phyloP scores from a whole-genome alignment of 208 protist species.

The Blastocrithidia nonstop region DNA sequence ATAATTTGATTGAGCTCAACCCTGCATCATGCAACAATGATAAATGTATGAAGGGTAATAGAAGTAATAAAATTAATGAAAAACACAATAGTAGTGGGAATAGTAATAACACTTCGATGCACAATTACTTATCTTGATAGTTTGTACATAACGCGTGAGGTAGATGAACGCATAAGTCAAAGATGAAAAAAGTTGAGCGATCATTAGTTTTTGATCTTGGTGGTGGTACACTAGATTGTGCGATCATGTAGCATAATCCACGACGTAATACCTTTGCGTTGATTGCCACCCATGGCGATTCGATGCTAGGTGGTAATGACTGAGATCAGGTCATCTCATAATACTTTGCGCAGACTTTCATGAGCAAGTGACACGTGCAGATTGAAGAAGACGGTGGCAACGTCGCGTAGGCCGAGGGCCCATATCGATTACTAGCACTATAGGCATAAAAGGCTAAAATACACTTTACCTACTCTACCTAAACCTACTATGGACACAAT shows the following conservation, averaged over 20 bases:
- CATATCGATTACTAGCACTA: slow-evolving; percentile 48
- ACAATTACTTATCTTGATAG: no score
- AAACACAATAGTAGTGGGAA: not conserved
- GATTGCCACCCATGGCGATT: slow-evolving; percentile 79
- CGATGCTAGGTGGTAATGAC: slow-evolving; percentile 83
- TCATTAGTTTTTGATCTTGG: slow-evolving; percentile 85
- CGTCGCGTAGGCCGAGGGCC: slow-evolving; percentile 55
- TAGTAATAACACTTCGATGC: not conserved
- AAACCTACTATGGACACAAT: slow-evolving; percentile 79
- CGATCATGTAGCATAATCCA: slow-evolving; percentile 78
- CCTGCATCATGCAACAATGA: not conserved
- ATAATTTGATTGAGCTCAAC: slow-evolving; percentile 6
- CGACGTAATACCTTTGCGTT: slow-evolving; percentile 42
- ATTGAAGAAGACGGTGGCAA: slow-evolving; percentile 79
- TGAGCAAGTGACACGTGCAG: slow-evolving; percentile 78
- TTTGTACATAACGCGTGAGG: no score
- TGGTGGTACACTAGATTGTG: slow-evolving; percentile 83
- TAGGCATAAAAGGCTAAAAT: slow-evolving; percentile 85
- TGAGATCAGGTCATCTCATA: slow-evolving; percentile 78
- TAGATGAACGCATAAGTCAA: not conserved
- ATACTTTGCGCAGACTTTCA: slow-evolving; percentile 64
- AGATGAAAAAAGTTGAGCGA: slow-evolving; percentile 11
- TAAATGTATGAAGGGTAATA: not conserved
- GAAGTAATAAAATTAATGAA: not conserved
- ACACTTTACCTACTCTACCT: slow-evolving; percentile 83